These are phyloP conservation scores for Pichia scutulata DNA, from an alignment of 805 yeast species.

Conservation along the genomic window DNA sequence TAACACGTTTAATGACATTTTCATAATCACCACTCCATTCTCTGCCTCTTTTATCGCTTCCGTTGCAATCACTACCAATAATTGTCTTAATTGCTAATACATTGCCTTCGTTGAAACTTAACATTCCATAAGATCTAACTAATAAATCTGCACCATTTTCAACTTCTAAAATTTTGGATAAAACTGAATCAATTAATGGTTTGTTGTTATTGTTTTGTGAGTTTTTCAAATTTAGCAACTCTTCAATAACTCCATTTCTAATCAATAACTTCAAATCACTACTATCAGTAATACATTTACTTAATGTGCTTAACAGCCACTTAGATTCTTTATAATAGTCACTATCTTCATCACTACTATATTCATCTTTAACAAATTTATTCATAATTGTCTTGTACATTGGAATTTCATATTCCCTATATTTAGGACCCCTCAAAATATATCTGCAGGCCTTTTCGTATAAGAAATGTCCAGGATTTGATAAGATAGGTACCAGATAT, in stretches of 20 bases:
- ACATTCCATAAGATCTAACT: conserved; percentile 48
- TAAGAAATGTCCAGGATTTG: conserved; percentile 64
- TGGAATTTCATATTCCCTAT: conserved; percentile 38
- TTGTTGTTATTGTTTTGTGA: conserved; percentile 39
- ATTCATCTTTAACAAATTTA: conserved; percentile 21
- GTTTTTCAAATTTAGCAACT: conserved; percentile 48
- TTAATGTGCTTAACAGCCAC: conserved; percentile 56
- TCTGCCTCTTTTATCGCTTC: conserved; percentile 43
- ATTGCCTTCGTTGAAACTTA: conserved; percentile 32
- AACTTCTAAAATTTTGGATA: conserved; percentile 38
- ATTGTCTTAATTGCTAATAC: conserved; percentile 32
- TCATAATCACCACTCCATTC: conserved; percentile 55
- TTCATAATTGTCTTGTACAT: conserved; percentile 34
- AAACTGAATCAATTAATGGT: conserved; percentile 27
- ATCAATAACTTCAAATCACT: conserved; percentile 49
- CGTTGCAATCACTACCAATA: conserved; percentile 29
- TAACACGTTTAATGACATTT: conserved; percentile 37
- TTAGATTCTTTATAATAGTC: conserved; percentile 48
- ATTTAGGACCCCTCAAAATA: conserved; percentile 48
- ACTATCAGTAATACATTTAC: conserved; percentile 37
- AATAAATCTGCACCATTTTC: conserved; percentile 52
- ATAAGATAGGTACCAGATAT: conserved; percentile 46
- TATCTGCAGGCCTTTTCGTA: conserved; percentile 66
- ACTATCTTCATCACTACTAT: conserved; percentile 32
- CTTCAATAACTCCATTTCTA: conserved; percentile 55